Evolutionary conservation across 164 flowering plant genomes (phyloP).

Genomic region (Aristolochia contorta): DNA sequence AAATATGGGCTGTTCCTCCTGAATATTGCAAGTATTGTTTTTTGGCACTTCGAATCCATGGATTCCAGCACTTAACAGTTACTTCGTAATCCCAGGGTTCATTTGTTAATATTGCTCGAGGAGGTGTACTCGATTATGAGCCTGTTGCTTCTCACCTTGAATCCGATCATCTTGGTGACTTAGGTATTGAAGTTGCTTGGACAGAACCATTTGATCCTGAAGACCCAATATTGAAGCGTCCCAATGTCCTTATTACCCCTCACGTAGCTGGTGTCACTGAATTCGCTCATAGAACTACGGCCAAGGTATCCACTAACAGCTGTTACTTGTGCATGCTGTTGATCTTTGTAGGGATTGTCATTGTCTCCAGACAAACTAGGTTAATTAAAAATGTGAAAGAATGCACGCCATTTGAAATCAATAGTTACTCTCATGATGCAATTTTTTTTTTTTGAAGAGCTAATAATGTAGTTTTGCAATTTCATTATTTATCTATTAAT

Average conservation of each 20-base stretch:
- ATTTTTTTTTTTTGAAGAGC: no score
- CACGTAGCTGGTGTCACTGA: conserved; percentile 92
- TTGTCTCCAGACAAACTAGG: background rate
- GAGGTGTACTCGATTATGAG: conserved; percentile 71
- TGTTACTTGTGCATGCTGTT: background rate
- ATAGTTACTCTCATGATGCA: background rate
- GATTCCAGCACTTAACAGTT: no score
- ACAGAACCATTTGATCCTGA: conserved; percentile 90
- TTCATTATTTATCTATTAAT: background rate
- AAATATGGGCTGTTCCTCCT: no score
- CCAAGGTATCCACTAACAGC: conserved; percentile 48
- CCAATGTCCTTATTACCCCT: conserved; percentile 78
- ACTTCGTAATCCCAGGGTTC: conserved; percentile 42
- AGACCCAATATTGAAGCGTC: conserved; percentile 59
- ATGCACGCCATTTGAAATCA: background rate
- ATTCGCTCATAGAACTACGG: conserved; percentile 66
- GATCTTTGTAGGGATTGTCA: background rate
- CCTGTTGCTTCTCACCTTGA: conserved; percentile 45
- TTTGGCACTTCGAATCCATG: background rate
- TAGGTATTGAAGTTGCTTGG: conserved; percentile 93
- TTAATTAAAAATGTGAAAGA: background rate
- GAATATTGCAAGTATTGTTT: background rate
- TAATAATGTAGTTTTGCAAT: background rate
- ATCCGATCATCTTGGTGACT: conserved; percentile 81
- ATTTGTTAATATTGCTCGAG: conserved; percentile 79